Evolutionary conservation across 192 early-diverging fungal genomes (phyloP), one percentile per base, ranked within the genome.

Genomic region (Oehlia diaphana): DNA sequence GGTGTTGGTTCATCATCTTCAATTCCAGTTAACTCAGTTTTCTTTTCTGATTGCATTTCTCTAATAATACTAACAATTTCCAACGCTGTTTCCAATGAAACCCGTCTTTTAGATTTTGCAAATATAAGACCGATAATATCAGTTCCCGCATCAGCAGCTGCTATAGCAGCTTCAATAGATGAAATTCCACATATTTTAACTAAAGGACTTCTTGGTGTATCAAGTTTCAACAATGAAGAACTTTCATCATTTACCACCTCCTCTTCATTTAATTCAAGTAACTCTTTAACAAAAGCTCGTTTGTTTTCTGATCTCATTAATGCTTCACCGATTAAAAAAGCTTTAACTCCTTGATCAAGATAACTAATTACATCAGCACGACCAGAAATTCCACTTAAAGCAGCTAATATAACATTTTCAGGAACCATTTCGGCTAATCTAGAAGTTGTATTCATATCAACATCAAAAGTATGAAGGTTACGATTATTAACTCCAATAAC

Each of bases 401-500:
- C 98, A 65, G 93, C 87, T 47, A 99, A 79, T 14, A 95, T 88
- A 14, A 92, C 90, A 23, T 85, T 91, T 31, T 91, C 78, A 35
- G 94, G 93, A 14, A 96, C 94, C 90, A 94, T 90, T 35, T 85
- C 83, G 28, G 95, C 96, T 37, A 99, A 85, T 12, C 86, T 80
- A 8, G 89, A 89, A 0, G 98, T 98, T 2, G 93, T 93, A 77
- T 85, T 82, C 90, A 97, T 94, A 79, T 99, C 98, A 14, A 99
- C 95, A 66, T 92, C 92, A 87, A 99, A 99, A 65, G 93, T 96
- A 82, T 98, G 94, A 83, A 99, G 84, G 80, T 99, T 96, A 62
- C 98, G 90, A 87, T 99, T 99, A 84, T 99, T 99, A 81, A 99
- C 95, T 72, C 98, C 98, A 82, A 99, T 93, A 31, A 99, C 91